These are phyloP conservation scores for Nitzschia inconspicua DNA, from an alignment of 108 stramenopile genomes.

Conservation along the genomic window DNA sequence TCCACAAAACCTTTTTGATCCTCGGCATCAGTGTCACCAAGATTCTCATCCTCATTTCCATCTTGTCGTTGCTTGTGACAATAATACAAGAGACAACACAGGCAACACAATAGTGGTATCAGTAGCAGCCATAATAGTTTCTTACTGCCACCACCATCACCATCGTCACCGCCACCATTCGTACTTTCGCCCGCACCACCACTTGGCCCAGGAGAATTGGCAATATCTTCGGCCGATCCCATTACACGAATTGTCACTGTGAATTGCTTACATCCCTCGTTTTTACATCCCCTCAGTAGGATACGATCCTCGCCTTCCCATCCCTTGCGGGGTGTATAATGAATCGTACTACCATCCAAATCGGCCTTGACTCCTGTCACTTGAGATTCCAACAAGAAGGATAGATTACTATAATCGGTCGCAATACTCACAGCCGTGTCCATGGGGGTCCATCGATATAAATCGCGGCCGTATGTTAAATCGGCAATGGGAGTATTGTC, in stretches of 20 bases:
- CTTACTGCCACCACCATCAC: not conserved
- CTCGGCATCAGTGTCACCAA: not conserved
- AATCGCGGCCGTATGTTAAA: not conserved
- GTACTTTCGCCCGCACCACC: not conserved
- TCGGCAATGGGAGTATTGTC: not conserved
- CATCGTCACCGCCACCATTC: not conserved
- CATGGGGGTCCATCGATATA: slow-evolving; percentile 3
- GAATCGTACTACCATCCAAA: not conserved
- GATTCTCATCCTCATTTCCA: not conserved
- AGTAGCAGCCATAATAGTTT: slow-evolving; percentile 4
- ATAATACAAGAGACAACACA: not conserved
- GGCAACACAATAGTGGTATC: not conserved
- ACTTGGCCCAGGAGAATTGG: not conserved
- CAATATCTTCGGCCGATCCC: not conserved
- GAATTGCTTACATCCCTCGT: not conserved
- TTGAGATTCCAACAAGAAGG: not conserved
- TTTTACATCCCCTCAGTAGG: not conserved
- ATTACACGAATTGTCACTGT: not conserved
- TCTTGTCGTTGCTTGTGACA: not conserved
- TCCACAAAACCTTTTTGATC: not conserved
- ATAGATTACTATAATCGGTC: slow-evolving; percentile 1
- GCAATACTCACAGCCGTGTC: not conserved
- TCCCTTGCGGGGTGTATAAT: not conserved
- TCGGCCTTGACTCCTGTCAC: not conserved
- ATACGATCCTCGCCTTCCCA: not conserved